phyloP scores from a whole-genome alignment of 768 basidiomycete genomes.

The Lentinus tigrinus region DNA sequence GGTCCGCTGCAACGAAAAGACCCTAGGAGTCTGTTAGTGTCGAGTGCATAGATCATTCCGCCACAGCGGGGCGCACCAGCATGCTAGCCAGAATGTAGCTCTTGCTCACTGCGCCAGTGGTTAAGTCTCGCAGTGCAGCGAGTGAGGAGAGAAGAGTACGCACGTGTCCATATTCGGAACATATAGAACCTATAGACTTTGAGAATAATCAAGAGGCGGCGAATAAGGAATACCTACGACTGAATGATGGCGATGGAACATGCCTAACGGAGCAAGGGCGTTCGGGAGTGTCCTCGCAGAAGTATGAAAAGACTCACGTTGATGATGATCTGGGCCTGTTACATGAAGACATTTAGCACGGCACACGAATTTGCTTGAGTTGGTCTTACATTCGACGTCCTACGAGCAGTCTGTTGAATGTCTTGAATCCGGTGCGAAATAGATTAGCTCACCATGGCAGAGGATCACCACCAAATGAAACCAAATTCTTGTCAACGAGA shows the following conservation, averaged over 20 bases:
- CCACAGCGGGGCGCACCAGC: not conserved
- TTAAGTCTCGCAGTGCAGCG: not conserved
- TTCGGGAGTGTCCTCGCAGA: not conserved
- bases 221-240: not conserved
- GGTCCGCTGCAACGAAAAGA: not conserved
- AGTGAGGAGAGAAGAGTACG: not conserved
- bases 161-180: constrained; percentile 14
- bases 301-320: not conserved
- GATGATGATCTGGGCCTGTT: not conserved
- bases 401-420: not conserved
- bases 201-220: not conserved
- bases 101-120: constrained; percentile 3
- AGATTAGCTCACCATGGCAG: constrained; percentile 6
- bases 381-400: constrained; percentile 8
- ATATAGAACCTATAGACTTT: constrained; percentile 4
- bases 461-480: not conserved
- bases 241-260: constrained; percentile 7
- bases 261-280: not conserved
- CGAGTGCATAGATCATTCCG: no score
- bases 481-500: constrained; percentile 1
- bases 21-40: not conserved
- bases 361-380: not conserved
- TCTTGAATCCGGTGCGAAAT: no score
- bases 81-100: not conserved
- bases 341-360: not conserved